Evolutionary conservation across 306 rosid species (phyloP), one percentile per base, ranked within the genome.

Genomic region (Cicer cuneatum): DNA sequence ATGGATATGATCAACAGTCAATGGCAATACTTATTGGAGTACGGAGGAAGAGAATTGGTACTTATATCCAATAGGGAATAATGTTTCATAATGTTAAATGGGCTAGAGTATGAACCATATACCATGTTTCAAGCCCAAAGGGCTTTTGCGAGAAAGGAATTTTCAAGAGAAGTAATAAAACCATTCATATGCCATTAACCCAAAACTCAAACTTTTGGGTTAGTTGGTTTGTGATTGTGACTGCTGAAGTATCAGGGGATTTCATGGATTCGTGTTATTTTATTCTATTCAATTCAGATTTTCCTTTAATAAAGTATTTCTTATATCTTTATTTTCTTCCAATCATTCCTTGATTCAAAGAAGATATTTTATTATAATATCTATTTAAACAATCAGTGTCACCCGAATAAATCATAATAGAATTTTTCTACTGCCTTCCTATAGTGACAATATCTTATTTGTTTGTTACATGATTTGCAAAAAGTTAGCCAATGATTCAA

Each of bases 401-500:
- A 29, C 35, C 35, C 35, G 10, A 51, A 7, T 51, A 49, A 14
- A 49, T n/a, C 56, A 49, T n/a, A 49, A 14, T 14, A 49, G 13
- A 5, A 49, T n/a, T 14, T 51, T 51, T 14, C 21, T 19, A 14
- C 57, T 15, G 1, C 21, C n/a, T 14, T 14, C 2, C 1, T 6
- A 51, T 9, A 41, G 10, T 41, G 45, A 41, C 19, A 46, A 47
- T 37, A 53, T 33, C 41, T 11, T 10, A 58, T 69, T 39, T 45
- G 10, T 24, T 47, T 52, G 45, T 47, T 38, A 73, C 74, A 21
- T 72, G 15, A 71, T 33, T 75, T 18, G 52, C 58, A 73, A 15
- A 58, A 47, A 67, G 49, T 13, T 45, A 59, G n/a, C 10, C 59
- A 10, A 49, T 69, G 5, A 61, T 33, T 49, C 12, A 69, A 57